These are phyloP conservation scores for Aspergillus alliaceus DNA, from an alignment of 2,329 filamentous ascomycete genomes.

Conservation along the genomic window DNA sequence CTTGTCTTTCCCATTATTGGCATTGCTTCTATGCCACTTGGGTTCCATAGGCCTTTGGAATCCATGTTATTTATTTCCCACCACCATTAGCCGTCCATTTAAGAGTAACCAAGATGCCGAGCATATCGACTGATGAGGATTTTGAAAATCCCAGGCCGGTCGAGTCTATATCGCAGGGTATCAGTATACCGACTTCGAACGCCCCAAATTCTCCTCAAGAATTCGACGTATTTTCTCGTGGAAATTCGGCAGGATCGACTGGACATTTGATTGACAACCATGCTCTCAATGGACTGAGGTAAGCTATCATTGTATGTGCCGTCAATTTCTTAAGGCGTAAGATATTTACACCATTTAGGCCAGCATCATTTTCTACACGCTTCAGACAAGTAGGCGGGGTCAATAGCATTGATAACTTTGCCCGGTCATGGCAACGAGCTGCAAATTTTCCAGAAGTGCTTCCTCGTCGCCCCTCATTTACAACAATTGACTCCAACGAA, in stretches of 20 bases:
- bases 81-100: too few species aligned
- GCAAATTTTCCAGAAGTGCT: slow-evolving; percentile 86
- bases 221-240: slow-evolving; percentile 6
- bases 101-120: slow-evolving; percentile 3
- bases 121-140: background rate
- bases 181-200: slow-evolving; percentile 5
- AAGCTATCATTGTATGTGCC: background rate
- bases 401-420: slow-evolving; percentile 93
- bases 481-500: slow-evolving; percentile 55
- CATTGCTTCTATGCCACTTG: too few species aligned
- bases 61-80: too few species aligned
- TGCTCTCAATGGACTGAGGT: slow-evolving; percentile 15
- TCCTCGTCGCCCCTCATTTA: slow-evolving; percentile 73
- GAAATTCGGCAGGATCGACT: slow-evolving; percentile 34
- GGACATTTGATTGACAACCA: slow-evolving; percentile 1
- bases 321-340: background rate
- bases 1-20: too few species aligned
- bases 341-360: slow-evolving; percentile 18
- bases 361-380: slow-evolving; percentile 48
- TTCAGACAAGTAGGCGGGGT: slow-evolving; percentile 74
- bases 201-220: too few species aligned
- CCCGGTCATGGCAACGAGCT: slow-evolving; percentile 87
- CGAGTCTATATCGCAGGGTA: background rate
- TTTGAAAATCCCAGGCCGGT: slow-evolving; percentile 1
- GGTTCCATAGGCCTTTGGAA: too few species aligned